Base-by-base conservation (phyloP, 2,329 filamentous ascomycete species). In the Botrytis aclada region DNA sequence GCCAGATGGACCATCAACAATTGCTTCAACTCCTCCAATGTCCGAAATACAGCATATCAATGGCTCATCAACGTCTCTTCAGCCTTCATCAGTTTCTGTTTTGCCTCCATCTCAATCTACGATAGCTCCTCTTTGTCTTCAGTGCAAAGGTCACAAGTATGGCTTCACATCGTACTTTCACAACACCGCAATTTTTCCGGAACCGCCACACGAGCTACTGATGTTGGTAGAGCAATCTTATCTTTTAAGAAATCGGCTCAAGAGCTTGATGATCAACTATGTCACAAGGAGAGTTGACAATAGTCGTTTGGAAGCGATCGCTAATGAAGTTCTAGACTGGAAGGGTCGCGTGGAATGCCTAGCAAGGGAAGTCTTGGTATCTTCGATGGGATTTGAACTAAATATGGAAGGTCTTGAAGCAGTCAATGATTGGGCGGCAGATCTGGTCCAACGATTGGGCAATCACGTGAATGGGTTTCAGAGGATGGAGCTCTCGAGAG, bases 91-190 rank as follows among this genome's bases (percentile, higher is more conserved):
- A 37, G 10, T 25, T 51, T 62, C 58, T 34, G 32, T 8, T 12
- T 61, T 29, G 14, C 32, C 32, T 63, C 25, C 32, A 29, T 34
- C 25, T 25, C 39, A 39, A 16, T 32, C 32, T 45, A 34, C 39
- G 18, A 32, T 34, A 47, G 69, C 69, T 63, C 70, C 71, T 16
- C 64, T 67, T 22, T 79, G 77, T 45, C 69, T 71, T 14, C 64
- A 73, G 41, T 79, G 77, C 72, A 77, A 75, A 73, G 78, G 78
- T 18, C 69, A 75, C 25, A 76, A 75, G 25, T 78, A 77, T 70
- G 72, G 74, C 65, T 79, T 77, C 74, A 78, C 74, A 22, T 60
- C 75, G 5, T 79, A 79, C 64, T 79, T 79, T 71, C 78, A 79
- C 69, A 79, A 79, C 63, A 72, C 60, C 6, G 70, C 61, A 2